Percentiles rank a stretch among this genome's conserved stretches.
Conservation (phyloP, 371 early-diverging fungal genomes). For the Sporodiniella umbellata region DNA sequence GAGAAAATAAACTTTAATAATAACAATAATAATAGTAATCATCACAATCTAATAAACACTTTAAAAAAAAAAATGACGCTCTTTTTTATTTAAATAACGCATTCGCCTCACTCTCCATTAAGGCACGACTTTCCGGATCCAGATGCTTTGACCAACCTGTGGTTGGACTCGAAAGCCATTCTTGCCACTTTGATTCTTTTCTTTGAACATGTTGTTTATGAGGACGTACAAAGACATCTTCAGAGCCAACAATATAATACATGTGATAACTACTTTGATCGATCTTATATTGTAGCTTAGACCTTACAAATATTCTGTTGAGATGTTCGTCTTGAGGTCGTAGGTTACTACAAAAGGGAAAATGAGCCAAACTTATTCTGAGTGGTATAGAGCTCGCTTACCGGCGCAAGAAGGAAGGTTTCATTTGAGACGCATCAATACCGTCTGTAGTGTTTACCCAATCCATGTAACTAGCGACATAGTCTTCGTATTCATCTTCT, state of each 20-base stretch:
- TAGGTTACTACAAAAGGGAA: conserved; percentile 38
- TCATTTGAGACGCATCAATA: conserved; percentile 48
- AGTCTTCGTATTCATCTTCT: conserved; percentile 91
- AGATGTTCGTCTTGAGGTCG: conserved; percentile 78
- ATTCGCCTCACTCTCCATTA: conserved; percentile 28
- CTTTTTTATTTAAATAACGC: not conserved
- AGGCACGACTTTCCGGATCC: conserved; percentile 15
- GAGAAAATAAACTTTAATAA: conserved; percentile 33
- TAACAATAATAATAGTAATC: too few relatives aligned
- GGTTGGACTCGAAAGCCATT: conserved; percentile 25
- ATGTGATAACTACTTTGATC: conserved; percentile 61
- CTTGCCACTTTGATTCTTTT: conserved; percentile 4
- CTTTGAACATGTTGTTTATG: not conserved
- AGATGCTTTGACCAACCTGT: conserved; percentile 33
- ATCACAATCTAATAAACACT: too few relatives aligned
- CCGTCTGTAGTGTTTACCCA: conserved; percentile 75
- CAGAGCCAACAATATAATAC: conserved; percentile 50
- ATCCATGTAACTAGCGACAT: conserved; percentile 88
- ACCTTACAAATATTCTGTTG: conserved; percentile 59
- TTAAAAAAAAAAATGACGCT: not conserved
- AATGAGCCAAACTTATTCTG: not conserved
- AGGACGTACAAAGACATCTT: conserved; percentile 58
- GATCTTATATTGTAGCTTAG: conserved; percentile 89
- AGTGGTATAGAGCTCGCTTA: conserved; percentile 16
- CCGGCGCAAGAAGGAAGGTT: conserved; percentile 67